Evolutionary conservation across 345 rosid species (phyloP).

Genomic region (Euphorbia pulcherrima): DNA sequence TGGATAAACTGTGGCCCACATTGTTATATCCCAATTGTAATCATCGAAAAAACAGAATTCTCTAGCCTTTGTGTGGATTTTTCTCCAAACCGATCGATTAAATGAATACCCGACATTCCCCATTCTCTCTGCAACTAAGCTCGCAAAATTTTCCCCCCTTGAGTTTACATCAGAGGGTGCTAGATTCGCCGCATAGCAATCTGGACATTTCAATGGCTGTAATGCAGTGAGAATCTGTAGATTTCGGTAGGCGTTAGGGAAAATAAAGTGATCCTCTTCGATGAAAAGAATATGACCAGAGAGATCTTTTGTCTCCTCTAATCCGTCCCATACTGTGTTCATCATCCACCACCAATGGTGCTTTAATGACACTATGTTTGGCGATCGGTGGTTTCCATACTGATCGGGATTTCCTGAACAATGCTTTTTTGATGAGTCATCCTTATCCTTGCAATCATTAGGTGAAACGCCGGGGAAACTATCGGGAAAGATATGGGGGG

Average conservation of each 20-base stretch:
- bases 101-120: slow-evolving; percentile 90
- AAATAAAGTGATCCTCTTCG: slow-evolving; percentile 94
- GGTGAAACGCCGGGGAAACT: slow-evolving; percentile 68
- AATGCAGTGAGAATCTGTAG: slow-evolving; percentile 58
- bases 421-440: slow-evolving; percentile 44
- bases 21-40: slow-evolving; percentile 96
- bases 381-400: slow-evolving; percentile 84
- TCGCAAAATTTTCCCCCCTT: slow-evolving; percentile 71
- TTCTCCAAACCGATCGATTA: slow-evolving; percentile 80
- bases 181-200: slow-evolving; percentile 87
- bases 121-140: slow-evolving; percentile 87
- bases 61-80: slow-evolving; percentile 64
- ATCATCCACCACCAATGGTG: slow-evolving; percentile 99
- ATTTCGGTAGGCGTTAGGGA: slow-evolving; percentile 90
- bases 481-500: slow-evolving; percentile 62
- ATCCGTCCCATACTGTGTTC: slow-evolving; percentile 96
- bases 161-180: slow-evolving; percentile 90
- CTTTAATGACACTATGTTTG: slow-evolving; percentile 86
- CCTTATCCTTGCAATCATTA: slow-evolving; percentile 66
- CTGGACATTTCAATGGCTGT: slow-evolving; percentile 68
- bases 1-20: slow-evolving; percentile 97
- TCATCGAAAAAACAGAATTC: slow-evolving; percentile 93
- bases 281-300: slow-evolving; percentile 81
- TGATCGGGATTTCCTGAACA: slow-evolving; percentile 88
- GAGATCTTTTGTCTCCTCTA: slow-evolving; percentile 61